phyloP scores from a whole-genome alignment of 2,329 filamentous ascomycete species.

The Spiromastix sp. region DNA sequence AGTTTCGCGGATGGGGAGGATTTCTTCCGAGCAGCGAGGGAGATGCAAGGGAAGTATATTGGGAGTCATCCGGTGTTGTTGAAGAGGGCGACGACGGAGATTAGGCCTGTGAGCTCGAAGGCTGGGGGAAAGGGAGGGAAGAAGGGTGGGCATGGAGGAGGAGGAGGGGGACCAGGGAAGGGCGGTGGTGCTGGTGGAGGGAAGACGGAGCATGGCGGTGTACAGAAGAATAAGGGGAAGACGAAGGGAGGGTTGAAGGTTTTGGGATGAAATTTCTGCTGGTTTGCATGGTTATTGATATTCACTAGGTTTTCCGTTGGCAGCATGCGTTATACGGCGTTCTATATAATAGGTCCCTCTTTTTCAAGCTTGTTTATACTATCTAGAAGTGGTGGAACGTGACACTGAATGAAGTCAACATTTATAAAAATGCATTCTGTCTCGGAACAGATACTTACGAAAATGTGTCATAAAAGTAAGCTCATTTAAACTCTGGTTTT shows the following conservation, averaged over 20 bases:
- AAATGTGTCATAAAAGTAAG: too few relatives aligned
- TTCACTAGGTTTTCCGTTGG: too few relatives aligned
- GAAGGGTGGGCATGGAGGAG: slow-evolving; percentile 20
- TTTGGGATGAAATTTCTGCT: slow-evolving; percentile 27
- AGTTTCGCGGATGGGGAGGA: slow-evolving; percentile 92
- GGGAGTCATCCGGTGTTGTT: slow-evolving; percentile 88
- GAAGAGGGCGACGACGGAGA: slow-evolving; percentile 81
- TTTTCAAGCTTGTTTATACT: too few relatives aligned
- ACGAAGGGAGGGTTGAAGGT: slow-evolving; percentile 37
- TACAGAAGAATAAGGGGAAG: slow-evolving; percentile 34
- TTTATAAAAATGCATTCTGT: too few relatives aligned
- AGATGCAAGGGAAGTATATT: slow-evolving; percentile 99
- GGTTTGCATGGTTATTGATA: too few relatives aligned
- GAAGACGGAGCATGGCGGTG: slow-evolving; percentile 26
- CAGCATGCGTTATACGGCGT: too few relatives aligned
- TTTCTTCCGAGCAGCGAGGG: slow-evolving; percentile 90
- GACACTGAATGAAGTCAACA: too few relatives aligned
- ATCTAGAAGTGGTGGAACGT: too few relatives aligned
- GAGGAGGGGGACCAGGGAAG: slow-evolving; percentile 30
- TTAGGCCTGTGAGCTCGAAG: slow-evolving; percentile 66
- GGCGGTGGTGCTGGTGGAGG: slow-evolving; percentile 31
- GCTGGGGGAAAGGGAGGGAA: slow-evolving; percentile 35
- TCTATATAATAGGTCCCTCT: too few relatives aligned
- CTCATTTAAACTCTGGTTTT: too few relatives aligned
- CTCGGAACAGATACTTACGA: too few relatives aligned